Percentiles rank a stretch among this genome's conserved stretches.
These are phyloP conservation scores for Aspergillus intermedius DNA, from an alignment of 2,329 filamentous ascomycete genomes.

Conservation along the genomic window DNA sequence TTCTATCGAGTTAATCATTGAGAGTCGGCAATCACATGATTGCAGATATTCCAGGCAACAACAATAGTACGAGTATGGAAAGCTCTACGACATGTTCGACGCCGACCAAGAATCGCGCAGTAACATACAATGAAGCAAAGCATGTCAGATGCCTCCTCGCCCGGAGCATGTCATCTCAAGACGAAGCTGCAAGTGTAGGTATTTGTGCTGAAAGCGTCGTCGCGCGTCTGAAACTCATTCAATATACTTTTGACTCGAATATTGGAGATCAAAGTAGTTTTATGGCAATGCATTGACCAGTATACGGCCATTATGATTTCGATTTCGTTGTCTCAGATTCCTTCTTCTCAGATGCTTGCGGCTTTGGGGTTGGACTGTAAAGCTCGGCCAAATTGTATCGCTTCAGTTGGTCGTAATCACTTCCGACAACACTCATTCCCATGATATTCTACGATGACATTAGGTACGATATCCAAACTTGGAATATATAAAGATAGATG, in stretches of 20 bases:
- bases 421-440: conserved; percentile 57
- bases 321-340: not conserved
- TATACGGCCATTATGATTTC: not conserved
- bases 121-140: no score
- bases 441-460: conserved; percentile 48
- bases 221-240: no score
- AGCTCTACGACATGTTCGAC: no score
- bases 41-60: no score
- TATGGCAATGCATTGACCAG: not conserved
- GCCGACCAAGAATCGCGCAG: no score
- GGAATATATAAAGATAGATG: not conserved
- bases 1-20: no score
- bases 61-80: no score
- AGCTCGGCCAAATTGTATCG: conserved; percentile 59
- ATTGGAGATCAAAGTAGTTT: not conserved
- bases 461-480: not conserved
- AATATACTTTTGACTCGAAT: not conserved
- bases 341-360: conserved; percentile 8
- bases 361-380: conserved; percentile 43
- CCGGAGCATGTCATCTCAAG: no score
- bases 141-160: no score
- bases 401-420: conserved; percentile 56
- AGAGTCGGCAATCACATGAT: no score
- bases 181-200: no score
- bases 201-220: no score